phyloP scores from a whole-genome alignment of 805 yeast species.

The Zygosaccharomyces pseudorouxii region DNA sequence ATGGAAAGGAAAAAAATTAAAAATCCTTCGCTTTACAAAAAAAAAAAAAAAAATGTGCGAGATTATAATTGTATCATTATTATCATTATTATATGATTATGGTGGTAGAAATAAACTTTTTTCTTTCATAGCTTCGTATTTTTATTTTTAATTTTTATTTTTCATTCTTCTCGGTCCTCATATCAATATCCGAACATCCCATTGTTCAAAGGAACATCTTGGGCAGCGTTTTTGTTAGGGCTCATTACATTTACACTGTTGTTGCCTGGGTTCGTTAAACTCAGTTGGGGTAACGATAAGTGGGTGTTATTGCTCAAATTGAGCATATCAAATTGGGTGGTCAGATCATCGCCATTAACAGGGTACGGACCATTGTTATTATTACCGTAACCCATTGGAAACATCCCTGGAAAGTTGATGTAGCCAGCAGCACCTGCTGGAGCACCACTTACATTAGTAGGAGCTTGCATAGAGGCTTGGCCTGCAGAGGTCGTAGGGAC shows the following conservation, averaged over 20 bases:
- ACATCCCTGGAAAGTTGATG: slow-evolving; percentile 32
- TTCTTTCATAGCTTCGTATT: neutral
- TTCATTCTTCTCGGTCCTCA: neutral
- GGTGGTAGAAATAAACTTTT: neutral
- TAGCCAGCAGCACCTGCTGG: slow-evolving; percentile 9
- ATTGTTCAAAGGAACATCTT: slow-evolving; percentile 9
- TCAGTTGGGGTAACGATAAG: slow-evolving; percentile 31
- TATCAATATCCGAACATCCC: slow-evolving; percentile 12
- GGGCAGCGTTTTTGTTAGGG: slow-evolving; percentile 14
- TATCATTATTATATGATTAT: neutral
- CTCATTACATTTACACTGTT: slow-evolving; percentile 15
- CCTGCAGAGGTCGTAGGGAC: slow-evolving; percentile 14
- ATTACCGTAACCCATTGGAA: slow-evolving; percentile 19
- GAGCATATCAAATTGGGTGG: slow-evolving; percentile 30
- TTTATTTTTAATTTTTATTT: neutral
- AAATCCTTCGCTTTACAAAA: neutral
- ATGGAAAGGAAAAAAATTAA: neutral
- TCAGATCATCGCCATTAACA: slow-evolving; percentile 24
- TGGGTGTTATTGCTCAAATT: slow-evolving; percentile 29
- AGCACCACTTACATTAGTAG: slow-evolving; percentile 1
- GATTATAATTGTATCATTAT: neutral
- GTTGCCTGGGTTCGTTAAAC: slow-evolving; percentile 24
- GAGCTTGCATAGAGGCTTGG: slow-evolving; percentile 9
- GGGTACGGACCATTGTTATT: slow-evolving; percentile 12
- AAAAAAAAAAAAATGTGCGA: neutral